A percentile compares a stretch with the other conserved stretches of the same genome.
phyloP scores from a whole-genome alignment of 805 yeast genomes.

The Yarrowia alimentaria region DNA sequence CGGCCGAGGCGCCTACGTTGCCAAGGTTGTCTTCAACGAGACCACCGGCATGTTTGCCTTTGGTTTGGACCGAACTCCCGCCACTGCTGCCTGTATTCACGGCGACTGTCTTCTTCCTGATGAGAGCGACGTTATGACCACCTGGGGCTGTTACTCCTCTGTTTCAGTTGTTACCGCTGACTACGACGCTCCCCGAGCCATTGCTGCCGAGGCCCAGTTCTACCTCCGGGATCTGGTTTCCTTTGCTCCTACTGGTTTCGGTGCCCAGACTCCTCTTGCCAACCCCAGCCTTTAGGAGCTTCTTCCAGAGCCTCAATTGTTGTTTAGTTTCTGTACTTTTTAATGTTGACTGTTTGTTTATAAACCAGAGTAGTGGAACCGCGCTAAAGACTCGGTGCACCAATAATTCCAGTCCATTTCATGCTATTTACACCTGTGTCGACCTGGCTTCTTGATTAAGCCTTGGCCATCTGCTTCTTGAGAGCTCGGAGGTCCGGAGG shows the following conservation, averaged over 20 bases:
- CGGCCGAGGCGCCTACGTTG: background rate
- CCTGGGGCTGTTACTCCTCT: constrained; percentile 15
- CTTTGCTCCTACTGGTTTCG: constrained; percentile 22
- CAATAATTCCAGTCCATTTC: no score
- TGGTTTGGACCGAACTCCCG: constrained; percentile 3
- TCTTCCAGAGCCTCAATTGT: no score
- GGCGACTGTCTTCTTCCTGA: constrained; percentile 19
- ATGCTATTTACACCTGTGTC: no score
- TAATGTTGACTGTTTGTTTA: no score
- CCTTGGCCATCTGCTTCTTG: constrained; percentile 25
- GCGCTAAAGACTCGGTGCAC: no score
- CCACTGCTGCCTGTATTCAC: constrained; percentile 5
- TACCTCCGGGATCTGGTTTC: constrained; percentile 1
- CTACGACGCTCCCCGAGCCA: constrained; percentile 25
- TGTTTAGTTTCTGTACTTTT: no score
- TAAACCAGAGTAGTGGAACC: no score
- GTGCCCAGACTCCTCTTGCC: no score
- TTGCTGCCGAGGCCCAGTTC: constrained; percentile 16
- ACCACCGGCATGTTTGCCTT: background rate
- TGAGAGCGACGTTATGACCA: constrained; percentile 7
- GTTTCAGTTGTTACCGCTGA: constrained; percentile 12
- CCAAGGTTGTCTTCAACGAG: constrained; percentile 6
- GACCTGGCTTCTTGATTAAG: no score
- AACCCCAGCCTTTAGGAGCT: no score
- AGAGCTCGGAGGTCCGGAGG: constrained; percentile 78